Evolutionary conservation across 2,329 filamentous ascomycete species (phyloP).

Genomic region (Cladosporium sp.): DNA sequence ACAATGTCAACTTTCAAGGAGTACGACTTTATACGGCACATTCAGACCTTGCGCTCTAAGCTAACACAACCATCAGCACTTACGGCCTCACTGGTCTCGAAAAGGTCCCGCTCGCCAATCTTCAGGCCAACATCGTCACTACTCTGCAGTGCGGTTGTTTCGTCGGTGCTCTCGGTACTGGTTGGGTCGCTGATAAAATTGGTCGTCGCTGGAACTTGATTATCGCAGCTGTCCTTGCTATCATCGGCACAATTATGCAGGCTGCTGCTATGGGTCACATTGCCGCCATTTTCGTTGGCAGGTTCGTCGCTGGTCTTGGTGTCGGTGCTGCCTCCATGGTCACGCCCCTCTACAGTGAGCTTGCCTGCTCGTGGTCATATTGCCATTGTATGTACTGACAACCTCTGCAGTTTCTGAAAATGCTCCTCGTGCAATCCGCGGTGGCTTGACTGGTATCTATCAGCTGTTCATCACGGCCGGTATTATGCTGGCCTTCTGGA

Average conservation of each 20-base stretch:
- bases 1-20: slow-evolving; percentile 55
- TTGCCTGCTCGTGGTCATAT: not conserved
- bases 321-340: slow-evolving; percentile 44
- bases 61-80: slow-evolving; percentile 36
- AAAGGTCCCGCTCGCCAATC: slow-evolving; percentile 45
- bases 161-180: slow-evolving; percentile 57
- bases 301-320: slow-evolving; percentile 53
- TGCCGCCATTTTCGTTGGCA: slow-evolving; percentile 60
- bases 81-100: slow-evolving; percentile 45
- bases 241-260: slow-evolving; percentile 62
- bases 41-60: not conserved
- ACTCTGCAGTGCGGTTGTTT: slow-evolving; percentile 67
- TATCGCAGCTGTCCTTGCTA: slow-evolving; percentile 53
- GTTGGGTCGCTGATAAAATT: slow-evolving; percentile 51
- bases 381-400: slow-evolving; percentile 34
- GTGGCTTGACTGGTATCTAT: slow-evolving; percentile 57
- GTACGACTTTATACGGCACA: slow-evolving; percentile 33
- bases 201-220: slow-evolving; percentile 57
- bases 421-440: slow-evolving; percentile 37
- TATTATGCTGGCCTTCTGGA: slow-evolving; percentile 51
- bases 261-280: slow-evolving; percentile 58
- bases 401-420: slow-evolving; percentile 53
- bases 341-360: slow-evolving; percentile 51
- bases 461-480: slow-evolving; percentile 55
- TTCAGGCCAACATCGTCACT: slow-evolving; percentile 67